Conservation (phyloP, 768 basidiomycete species). For the Hericium erinaceus region DNA sequence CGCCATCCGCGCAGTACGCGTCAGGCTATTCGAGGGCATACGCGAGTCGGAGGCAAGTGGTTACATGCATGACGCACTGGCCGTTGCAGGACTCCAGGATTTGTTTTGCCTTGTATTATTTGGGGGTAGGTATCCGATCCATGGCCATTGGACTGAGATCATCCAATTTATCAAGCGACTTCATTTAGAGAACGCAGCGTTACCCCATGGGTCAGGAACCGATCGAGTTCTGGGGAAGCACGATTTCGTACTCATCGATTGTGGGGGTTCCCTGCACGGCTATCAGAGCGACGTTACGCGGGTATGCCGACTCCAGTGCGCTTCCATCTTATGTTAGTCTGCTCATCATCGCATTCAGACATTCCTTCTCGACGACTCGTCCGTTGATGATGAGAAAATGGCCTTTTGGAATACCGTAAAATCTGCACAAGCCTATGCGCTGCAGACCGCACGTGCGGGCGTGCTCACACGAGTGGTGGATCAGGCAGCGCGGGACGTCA, state of each 20-base stretch:
- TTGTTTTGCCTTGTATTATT: constrained; percentile 64
- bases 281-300: constrained; percentile 76
- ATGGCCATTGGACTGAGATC: too few relatives aligned
- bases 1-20: constrained; percentile 57
- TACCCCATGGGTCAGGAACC: constrained; percentile 75
- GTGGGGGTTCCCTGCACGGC: constrained; percentile 60
- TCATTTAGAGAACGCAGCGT: constrained; percentile 66
- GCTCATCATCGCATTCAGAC: constrained; percentile 31
- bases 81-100: constrained; percentile 46
- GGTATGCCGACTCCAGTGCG: constrained; percentile 30
- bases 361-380: constrained; percentile 50
- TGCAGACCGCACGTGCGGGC: constrained; percentile 37
- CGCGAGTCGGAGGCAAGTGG: constrained; percentile 58
- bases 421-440: constrained; percentile 50
- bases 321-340: constrained; percentile 1
- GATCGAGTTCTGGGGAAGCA: constrained; percentile 44
- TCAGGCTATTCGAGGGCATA: constrained; percentile 59
- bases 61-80: constrained; percentile 50
- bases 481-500: constrained; percentile 43
- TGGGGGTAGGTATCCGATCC: constrained; percentile 43
- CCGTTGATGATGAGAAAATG: constrained; percentile 33
- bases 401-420: constrained; percentile 59
- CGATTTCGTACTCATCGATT: constrained; percentile 72
- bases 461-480: constrained; percentile 49
- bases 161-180: neutral